Conservation (phyloP, 1,284 basidiomycete species). For the Xerocomus cyaneibrunnescens region DNA sequence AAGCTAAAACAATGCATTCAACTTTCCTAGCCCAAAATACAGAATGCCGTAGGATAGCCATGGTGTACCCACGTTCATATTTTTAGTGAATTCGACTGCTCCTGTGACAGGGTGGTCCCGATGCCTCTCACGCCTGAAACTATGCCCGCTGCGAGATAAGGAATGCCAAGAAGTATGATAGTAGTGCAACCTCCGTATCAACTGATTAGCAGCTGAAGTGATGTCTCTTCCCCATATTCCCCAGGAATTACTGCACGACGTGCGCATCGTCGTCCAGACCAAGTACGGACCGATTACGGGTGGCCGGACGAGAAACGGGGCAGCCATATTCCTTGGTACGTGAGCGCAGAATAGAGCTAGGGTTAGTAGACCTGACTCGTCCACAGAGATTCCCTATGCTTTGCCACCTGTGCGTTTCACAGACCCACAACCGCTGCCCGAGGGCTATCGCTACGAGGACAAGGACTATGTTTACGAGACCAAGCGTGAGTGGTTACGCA, state of each 20-base stretch:
- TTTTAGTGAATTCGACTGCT: background rate
- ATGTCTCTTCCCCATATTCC: conserved; percentile 41
- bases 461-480: conserved; percentile 62
- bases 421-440: conserved; percentile 58
- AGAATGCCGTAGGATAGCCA: too few species aligned
- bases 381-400: conserved; percentile 69
- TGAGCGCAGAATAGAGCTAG: background rate
- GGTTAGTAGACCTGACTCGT: background rate
- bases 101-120: conserved; percentile 3
- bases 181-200: too few species aligned
- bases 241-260: conserved; percentile 46
- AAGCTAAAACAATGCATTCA: too few species aligned
- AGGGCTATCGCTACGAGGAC: conserved; percentile 51
- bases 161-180: too few species aligned
- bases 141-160: conserved; percentile 22
- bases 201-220: too few species aligned
- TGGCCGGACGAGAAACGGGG: conserved; percentile 55
- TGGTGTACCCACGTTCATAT: too few species aligned
- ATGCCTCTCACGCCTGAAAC: conserved; percentile 8
- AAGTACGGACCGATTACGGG: conserved; percentile 55
- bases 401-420: conserved; percentile 61
- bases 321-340: conserved; percentile 60
- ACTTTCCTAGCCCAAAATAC: too few species aligned
- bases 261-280: conserved; percentile 50
- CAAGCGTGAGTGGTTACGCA: conserved; percentile 42